A percentile compares a stretch with the other conserved stretches of the same genome.
Evolutionary conservation across 192 early-diverging fungal species (phyloP).

Genomic region (Umbelopsis sp.): DNA sequence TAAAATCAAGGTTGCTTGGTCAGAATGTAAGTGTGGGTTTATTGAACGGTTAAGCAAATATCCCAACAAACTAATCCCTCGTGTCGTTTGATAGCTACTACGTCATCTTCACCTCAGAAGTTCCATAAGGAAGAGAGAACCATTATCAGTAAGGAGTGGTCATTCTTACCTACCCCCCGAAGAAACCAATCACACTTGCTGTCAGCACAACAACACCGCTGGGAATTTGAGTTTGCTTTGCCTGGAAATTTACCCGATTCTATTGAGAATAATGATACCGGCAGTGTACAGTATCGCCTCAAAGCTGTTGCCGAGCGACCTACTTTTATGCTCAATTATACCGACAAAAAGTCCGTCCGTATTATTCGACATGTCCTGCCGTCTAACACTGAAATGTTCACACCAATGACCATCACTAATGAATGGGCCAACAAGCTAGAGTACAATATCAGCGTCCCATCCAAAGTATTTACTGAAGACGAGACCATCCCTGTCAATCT

Average conservation of each 20-base stretch:
- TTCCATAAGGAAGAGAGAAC: conserved; percentile 30
- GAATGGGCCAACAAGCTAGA: conserved; percentile 53
- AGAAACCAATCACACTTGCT: conserved; percentile 39
- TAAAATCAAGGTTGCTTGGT: conserved; percentile 45
- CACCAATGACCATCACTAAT: conserved; percentile 52
- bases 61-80: no score
- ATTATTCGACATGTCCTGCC: conserved; percentile 51
- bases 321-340: conserved; percentile 52
- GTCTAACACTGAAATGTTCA: conserved; percentile 47
- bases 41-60: no score
- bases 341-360: conserved; percentile 27
- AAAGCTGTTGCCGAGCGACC: conserved; percentile 55
- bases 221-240: conserved; percentile 55
- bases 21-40: conserved; percentile 34
- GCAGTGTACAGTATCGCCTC: conserved; percentile 51
- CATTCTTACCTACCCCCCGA: conserved; percentile 39
- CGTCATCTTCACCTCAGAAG: conserved; percentile 7
- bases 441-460: conserved; percentile 57
- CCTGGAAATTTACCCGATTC: conserved; percentile 63
- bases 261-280: conserved; percentile 42
- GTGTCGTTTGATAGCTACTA: not conserved
- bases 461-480: conserved; percentile 52
- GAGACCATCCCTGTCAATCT: conserved; percentile 51
- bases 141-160: conserved; percentile 53
- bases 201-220: conserved; percentile 39